phyloP scores from a whole-genome alignment of 106 monocot species.

The Triglochin maritima region DNA sequence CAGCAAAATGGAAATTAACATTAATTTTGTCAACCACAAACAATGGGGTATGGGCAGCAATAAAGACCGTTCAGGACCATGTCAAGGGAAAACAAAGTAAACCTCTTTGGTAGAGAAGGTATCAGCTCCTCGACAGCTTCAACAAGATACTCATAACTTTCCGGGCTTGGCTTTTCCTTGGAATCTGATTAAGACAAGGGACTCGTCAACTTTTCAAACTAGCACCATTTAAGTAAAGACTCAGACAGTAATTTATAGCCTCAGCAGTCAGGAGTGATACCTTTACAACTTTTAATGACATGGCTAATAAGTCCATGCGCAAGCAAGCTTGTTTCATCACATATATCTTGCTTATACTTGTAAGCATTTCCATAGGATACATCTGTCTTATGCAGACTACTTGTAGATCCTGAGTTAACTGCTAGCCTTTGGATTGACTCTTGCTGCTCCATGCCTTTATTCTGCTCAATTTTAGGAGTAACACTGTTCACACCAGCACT shows the following conservation, averaged over 20 bases:
- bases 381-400: neutral
- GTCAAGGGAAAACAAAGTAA: neutral
- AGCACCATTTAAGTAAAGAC: neutral
- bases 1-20: no score
- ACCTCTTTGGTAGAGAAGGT: slow-evolving; percentile 56
- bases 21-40: no score
- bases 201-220: neutral
- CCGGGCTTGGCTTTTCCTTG: slow-evolving; percentile 9
- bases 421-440: neutral
- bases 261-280: neutral
- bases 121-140: slow-evolving; percentile 31
- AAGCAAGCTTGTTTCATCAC: slow-evolving; percentile 65
- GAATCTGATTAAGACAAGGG: neutral
- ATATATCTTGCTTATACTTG: slow-evolving; percentile 31
- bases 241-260: neutral
- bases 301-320: slow-evolving; percentile 36
- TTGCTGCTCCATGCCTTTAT: neutral
- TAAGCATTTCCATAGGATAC: neutral
- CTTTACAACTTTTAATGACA: slow-evolving; percentile 34
- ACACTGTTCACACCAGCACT: neutral
- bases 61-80: no score
- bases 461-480: slow-evolving; percentile 5
- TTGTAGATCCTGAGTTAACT: neutral
- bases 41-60: no score
- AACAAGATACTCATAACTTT: slow-evolving; percentile 18